Base-by-base conservation (phyloP, 78 protist genomes). In the Pigoraptor vietnamica region DNA sequence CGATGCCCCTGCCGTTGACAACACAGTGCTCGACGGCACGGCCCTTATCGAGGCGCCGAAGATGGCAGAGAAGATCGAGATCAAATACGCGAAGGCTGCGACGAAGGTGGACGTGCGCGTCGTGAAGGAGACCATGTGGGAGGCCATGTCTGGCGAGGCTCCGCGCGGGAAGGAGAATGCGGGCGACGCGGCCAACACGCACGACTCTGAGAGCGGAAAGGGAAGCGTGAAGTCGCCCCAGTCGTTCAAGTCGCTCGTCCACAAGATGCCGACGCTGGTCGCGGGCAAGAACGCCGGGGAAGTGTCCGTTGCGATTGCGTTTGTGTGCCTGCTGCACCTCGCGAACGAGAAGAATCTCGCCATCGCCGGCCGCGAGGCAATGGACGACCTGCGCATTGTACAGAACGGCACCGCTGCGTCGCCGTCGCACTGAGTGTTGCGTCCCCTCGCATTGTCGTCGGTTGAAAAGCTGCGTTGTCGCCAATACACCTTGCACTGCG, bases 311-410 rank as follows among this genome's bases (percentile, higher is more conserved):
- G 91, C 98, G 25, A 56, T 94, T 40, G 87, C 90, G 81, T 98
- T 98, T 93, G 94, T 98, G 83, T 98, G 98, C 93, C 95, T 98
- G n/a, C 95, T 98, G 10, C 99, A 98, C 86, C 94, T 98, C 82
- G 97, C 98, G 83, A 98, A 98, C 93, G 99, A 98, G 91, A 94
- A 96, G 91, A 79, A 90, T 33, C 95, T 97, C 90, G 0, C 0
- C 40, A 36, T 93, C 86, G 23, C 23, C 37, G 56, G 39, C n/a
- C 6, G 2, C 23, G 55, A 2, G 24, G 48, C 14, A n/a, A 33
- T 86, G 89, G 86, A 40, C 33, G 83, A 56, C 86, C n/a, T 90
- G 88, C 24, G 84, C 84, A 23, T 23, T 23, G 21, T 1, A 81
- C 84, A 81, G 10, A 81, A 81, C 33, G 25, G n/a, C 33, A 2